Base-by-base conservation (phyloP, 2,329 filamentous ascomycete species). In the Venturiaceae sp. region DNA sequence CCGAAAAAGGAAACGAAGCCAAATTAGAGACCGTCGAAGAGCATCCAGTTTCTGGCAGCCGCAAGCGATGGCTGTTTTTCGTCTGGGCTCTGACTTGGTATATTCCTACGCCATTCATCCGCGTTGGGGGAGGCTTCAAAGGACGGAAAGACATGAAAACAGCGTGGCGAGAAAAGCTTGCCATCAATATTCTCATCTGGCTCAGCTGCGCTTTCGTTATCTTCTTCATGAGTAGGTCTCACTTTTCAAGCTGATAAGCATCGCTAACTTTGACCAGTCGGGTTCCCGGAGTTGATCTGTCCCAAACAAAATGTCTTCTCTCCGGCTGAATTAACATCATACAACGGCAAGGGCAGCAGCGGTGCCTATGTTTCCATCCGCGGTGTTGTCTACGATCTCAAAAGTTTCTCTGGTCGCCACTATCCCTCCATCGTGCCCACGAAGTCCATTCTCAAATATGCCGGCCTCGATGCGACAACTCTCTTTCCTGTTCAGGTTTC, bases 171-270 rank as follows among this genome's bases (percentile, higher is more conserved):
- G 94, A 99, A 72, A 99, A 99, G 79, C 72, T 99, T 60, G 92
- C 94, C 57, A 99, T 99, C 80, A 99, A 99, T 77, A 80, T 99
- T 71, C 81, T 97, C 68, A 99, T 99, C 69, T 99, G 95, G 94
- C 76, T 92, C 59, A 83, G 81, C 69, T 97, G 92, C 74, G 77
- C 75, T 16, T 73, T 88, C 53, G 84, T 89, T 30, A 82, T 87
- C 58, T 99, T 99, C 77, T 88, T 99, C 78, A 90, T 97, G 75
- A 72, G 67, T 68, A 65, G 62, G 66, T 63, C 14, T 52, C 23
- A 14, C 44, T 19, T 3, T n/a, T 19, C 21, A 4, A 14, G 53
- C 13, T 16, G 19, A 14, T 28, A 30, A 37, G 3, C n/a, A 28
- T 30, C 5, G 28, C 63, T 68, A 63, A 68, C 58, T 11, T 6